Percentiles rank a stretch among this genome's conserved stretches.
phyloP scores from a whole-genome alignment of 148 eudicot species.

The Camellia lanceoleosa region DNA sequence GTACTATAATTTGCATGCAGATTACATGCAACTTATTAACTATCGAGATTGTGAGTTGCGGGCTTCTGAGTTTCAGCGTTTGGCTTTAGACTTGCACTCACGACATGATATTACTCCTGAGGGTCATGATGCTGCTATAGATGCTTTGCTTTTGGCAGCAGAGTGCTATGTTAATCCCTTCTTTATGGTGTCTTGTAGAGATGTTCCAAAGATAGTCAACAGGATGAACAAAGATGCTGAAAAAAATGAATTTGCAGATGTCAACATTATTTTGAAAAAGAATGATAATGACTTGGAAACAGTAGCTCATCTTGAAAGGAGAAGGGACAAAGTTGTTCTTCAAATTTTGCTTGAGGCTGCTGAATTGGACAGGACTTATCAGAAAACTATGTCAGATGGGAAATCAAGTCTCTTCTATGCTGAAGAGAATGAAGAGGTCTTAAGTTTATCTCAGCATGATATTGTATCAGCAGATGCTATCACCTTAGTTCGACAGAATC shows the following conservation, averaged over 20 bases:
- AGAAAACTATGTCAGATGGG: conserved; percentile 30
- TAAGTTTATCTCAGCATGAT: conserved; percentile 43
- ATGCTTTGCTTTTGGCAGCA: conserved; percentile 79
- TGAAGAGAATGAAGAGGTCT: conserved; percentile 44
- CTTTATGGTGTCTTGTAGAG: conserved; percentile 49
- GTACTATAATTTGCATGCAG: conserved; percentile 39
- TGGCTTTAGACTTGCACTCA: conserved; percentile 68
- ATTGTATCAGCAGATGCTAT: conserved; percentile 58
- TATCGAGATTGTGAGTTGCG: conserved; percentile 54
- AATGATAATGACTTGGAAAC: conserved; percentile 51
- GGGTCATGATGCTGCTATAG: conserved; percentile 74
- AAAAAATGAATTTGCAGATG: conserved; percentile 37
- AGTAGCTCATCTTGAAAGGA: conserved; percentile 57
- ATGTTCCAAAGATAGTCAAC: conserved; percentile 23
- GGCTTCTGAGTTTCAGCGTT: conserved; percentile 70
- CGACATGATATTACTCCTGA: conserved; percentile 43
- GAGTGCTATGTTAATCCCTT: conserved; percentile 80
- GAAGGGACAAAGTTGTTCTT: conserved; percentile 67
- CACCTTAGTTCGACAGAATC: conserved; percentile 76
- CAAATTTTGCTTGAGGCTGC: conserved; percentile 83
- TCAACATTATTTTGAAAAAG: conserved; percentile 37
- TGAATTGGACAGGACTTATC: conserved; percentile 55
- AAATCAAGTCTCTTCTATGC: conserved; percentile 31
- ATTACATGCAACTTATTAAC: conserved; percentile 58
- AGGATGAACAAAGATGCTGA: conserved; percentile 21